A percentile compares a stretch with the other conserved stretches of the same genome.
Evolutionary conservation across 2,329 filamentous ascomycete genomes (phyloP).

Genomic region (Fusarium sp.): DNA sequence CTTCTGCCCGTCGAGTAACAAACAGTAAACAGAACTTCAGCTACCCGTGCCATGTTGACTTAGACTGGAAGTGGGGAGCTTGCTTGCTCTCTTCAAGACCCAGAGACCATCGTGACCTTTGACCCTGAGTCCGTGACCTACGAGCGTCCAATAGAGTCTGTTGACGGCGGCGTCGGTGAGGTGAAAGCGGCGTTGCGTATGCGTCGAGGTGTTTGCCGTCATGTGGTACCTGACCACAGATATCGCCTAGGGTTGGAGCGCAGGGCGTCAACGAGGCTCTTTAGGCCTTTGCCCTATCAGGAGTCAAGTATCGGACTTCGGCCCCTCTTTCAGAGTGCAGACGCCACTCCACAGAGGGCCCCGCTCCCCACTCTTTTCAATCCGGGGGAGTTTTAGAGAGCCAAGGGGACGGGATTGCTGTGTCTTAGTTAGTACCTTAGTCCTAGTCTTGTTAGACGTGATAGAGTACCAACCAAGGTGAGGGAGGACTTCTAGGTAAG

Average conservation of each 20-base stretch:
- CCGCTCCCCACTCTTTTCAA: conserved; percentile 32
- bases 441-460: not conserved
- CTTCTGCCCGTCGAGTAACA: not conserved
- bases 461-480: not conserved
- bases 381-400: conserved; percentile 27
- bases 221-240: conserved; percentile 37
- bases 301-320: conserved; percentile 5
- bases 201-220: conserved; percentile 24
- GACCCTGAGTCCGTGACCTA: conserved; percentile 39
- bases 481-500: not conserved
- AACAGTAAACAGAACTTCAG: not conserved
- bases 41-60: not conserved
- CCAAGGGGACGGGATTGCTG: not conserved
- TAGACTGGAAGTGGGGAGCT: conserved; percentile 24
- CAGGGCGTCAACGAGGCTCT: conserved; percentile 19
- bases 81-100: not conserved
- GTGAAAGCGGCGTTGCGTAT: conserved; percentile 31
- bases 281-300: conserved; percentile 25
- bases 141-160: conserved; percentile 22
- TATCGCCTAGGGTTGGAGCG: conserved; percentile 30
- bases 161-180: conserved; percentile 41
- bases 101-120: conserved; percentile 35
- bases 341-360: conserved; percentile 11
- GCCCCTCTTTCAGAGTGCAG: conserved; percentile 5
- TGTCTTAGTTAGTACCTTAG: not conserved